phyloP scores from a whole-genome alignment of 345 rosid species.

The Populus davidiana region DNA sequence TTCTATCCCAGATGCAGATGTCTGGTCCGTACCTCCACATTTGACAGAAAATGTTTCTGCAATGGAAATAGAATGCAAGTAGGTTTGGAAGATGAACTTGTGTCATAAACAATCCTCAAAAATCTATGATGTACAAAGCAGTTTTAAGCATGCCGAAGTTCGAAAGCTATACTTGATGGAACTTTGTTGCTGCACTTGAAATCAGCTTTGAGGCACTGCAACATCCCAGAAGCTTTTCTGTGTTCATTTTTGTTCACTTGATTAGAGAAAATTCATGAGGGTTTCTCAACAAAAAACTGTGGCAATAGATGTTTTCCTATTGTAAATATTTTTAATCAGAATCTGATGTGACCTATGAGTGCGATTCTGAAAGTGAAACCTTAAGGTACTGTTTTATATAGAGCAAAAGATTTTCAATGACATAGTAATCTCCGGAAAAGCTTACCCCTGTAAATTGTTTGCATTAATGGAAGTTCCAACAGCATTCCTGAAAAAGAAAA shows the following conservation, averaged over 20 bases:
- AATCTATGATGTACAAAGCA: neutral
- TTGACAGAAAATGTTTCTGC: slow-evolving; percentile 56
- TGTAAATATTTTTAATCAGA: neutral
- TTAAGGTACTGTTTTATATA: neutral
- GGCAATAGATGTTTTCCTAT: neutral
- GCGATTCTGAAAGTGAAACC: neutral
- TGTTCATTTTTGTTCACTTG: slow-evolving; percentile 6
- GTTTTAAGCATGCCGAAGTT: neutral
- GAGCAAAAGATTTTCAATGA: neutral
- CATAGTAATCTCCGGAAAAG: neutral
- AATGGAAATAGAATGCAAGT: neutral
- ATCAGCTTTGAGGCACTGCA: slow-evolving; percentile 43
- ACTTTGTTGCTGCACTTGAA: slow-evolving; percentile 37
- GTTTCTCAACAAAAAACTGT: neutral
- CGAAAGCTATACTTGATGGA: slow-evolving; percentile 28
- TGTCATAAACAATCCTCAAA: neutral
- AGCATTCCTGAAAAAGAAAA: slow-evolving; percentile 37
- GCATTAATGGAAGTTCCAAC: slow-evolving; percentile 47
- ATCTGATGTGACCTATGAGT: neutral
- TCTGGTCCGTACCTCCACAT: slow-evolving; percentile 46
- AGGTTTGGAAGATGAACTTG: neutral
- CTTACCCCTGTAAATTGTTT: slow-evolving; percentile 33
- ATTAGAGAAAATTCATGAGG: neutral
- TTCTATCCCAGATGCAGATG: slow-evolving; percentile 39
- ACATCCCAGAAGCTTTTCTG: slow-evolving; percentile 42